Evolutionary conservation across 768 basidiomycete genomes (phyloP).

Genomic region (Cystobasidium ongulense): DNA sequence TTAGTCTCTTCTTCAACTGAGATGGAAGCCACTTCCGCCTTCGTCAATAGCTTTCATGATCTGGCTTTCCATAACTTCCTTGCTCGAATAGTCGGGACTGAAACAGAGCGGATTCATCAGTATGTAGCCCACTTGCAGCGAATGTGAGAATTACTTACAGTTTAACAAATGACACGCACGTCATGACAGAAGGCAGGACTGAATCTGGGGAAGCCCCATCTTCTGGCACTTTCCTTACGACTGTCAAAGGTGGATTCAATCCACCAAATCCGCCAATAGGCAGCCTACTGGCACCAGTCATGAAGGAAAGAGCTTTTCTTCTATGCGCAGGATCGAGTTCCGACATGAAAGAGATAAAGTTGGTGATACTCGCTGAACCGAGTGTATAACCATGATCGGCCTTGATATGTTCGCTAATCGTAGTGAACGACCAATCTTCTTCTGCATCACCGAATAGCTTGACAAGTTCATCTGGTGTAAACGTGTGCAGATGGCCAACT

Average conservation of each 20-base stretch:
- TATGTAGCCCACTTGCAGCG: background rate
- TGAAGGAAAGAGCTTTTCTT: conserved; percentile 87
- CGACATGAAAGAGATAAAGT: conserved; percentile 77
- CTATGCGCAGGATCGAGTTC: conserved; percentile 64
- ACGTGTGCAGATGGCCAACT: conserved; percentile 76
- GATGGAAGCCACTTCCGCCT: conserved; percentile 92
- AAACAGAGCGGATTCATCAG: conserved; percentile 29
- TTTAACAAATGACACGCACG: conserved; percentile 52
- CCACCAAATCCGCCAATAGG: conserved; percentile 71
- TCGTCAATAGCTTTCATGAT: conserved; percentile 77
- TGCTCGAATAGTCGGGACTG: conserved; percentile 79
- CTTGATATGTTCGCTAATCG: conserved; percentile 78
- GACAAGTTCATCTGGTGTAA: conserved; percentile 88
- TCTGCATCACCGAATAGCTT: conserved; percentile 92
- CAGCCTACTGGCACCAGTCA: conserved; percentile 57
- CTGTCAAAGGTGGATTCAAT: conserved; percentile 84
- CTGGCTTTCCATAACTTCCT: conserved; percentile 73
- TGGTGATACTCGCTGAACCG: conserved; percentile 81
- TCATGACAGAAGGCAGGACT: conserved; percentile 96
- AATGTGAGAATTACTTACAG: background rate
- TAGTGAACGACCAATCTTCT: conserved; percentile 92
- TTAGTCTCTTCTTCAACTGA: conserved; percentile 46
- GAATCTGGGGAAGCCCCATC: conserved; percentile 64
- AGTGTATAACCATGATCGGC: conserved; percentile 97
- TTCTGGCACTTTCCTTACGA: conserved; percentile 94